Percentiles rank a stretch among this genome's conserved stretches.
phyloP scores from a whole-genome alignment of 225 moss, liverwort and hornwort genomes.

The Bryum argenteum region DNA sequence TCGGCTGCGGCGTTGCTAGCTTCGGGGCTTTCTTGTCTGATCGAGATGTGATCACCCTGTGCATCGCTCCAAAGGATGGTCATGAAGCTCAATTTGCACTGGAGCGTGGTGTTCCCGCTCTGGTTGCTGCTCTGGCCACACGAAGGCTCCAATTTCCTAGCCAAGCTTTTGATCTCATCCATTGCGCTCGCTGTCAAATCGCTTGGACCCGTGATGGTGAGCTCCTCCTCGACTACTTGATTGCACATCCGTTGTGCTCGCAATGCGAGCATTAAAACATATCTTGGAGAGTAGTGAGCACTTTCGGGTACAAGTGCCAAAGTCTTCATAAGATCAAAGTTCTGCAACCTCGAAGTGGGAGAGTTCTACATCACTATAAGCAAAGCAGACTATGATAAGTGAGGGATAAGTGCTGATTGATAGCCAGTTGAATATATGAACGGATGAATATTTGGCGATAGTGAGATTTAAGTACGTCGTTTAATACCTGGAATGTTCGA shows the following conservation, averaged over 20 bases:
- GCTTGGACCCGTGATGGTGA: constrained; percentile 77
- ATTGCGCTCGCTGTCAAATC: constrained; percentile 70
- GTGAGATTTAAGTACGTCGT: neutral
- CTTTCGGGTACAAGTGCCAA: neutral
- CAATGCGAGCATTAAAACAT: neutral
- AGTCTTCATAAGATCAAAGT: neutral
- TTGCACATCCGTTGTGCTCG: neutral
- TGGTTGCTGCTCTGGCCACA: constrained; percentile 64
- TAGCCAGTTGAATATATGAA: neutral
- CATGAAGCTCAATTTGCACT: constrained; percentile 64
- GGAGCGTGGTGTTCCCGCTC: constrained; percentile 80
- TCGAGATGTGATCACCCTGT: constrained; percentile 69
- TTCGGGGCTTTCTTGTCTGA: constrained; percentile 69
- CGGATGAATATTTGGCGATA: neutral
- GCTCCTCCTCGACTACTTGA: neutral
- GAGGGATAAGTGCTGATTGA: too few relatives aligned
- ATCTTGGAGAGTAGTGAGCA: neutral
- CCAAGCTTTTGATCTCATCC: constrained; percentile 83
- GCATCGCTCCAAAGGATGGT: constrained; percentile 65
- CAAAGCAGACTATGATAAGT: neutral
- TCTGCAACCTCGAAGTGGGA: neutral
- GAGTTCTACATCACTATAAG: neutral
- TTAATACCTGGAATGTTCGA: constrained; percentile 24
- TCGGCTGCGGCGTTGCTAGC: constrained; percentile 74
- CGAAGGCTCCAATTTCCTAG: constrained; percentile 69